A percentile compares a stretch with the other conserved stretches of the same genome.
These are phyloP conservation scores for Solanum piurae DNA, from an alignment of 257 asterid genomes.

Conservation along the genomic window DNA sequence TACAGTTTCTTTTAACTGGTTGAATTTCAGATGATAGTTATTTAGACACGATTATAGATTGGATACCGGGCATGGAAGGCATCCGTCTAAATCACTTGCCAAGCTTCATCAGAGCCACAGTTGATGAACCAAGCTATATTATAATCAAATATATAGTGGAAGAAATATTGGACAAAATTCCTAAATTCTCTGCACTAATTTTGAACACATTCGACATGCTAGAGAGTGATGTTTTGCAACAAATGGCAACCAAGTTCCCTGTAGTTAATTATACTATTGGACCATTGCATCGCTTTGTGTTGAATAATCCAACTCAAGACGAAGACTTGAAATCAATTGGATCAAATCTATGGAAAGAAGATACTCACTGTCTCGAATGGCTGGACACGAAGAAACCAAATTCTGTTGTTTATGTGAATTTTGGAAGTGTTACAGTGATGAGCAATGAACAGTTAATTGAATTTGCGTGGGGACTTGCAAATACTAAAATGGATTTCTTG, in stretches of 20 bases:
- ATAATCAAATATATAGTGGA: not conserved
- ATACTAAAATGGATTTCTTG: slow-evolving; percentile 9
- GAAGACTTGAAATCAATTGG: not conserved
- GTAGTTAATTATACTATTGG: slow-evolving; percentile 11
- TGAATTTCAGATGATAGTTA: slow-evolving; percentile 13
- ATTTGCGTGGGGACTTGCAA: slow-evolving; percentile 31
- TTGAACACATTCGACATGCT: slow-evolving; percentile 13
- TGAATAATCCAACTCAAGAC: not conserved
- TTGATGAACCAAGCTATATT: slow-evolving; percentile 6
- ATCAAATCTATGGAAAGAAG: slow-evolving; percentile 31
- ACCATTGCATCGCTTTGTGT: slow-evolving; percentile 5
- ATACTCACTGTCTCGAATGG: slow-evolving; percentile 21
- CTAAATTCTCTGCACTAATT: slow-evolving; percentile 8
- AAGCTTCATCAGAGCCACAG: slow-evolving; percentile 16
- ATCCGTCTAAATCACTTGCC: slow-evolving; percentile 19
- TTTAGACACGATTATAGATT: slow-evolving; percentile 17
- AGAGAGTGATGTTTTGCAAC: slow-evolving; percentile 6
- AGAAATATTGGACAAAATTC: slow-evolving; percentile 2
- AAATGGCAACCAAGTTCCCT: slow-evolving; percentile 6
- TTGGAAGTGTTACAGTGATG: slow-evolving; percentile 9
- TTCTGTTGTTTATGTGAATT: slow-evolving; percentile 32
- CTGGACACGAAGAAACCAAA: slow-evolving; percentile 10
- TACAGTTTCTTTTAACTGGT: not conserved
- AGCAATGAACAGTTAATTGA: slow-evolving; percentile 4
- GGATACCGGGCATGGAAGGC: slow-evolving; percentile 21